phyloP scores from a whole-genome alignment of 1,139 yeast genomes.

The Meyerozyma sp. region DNA sequence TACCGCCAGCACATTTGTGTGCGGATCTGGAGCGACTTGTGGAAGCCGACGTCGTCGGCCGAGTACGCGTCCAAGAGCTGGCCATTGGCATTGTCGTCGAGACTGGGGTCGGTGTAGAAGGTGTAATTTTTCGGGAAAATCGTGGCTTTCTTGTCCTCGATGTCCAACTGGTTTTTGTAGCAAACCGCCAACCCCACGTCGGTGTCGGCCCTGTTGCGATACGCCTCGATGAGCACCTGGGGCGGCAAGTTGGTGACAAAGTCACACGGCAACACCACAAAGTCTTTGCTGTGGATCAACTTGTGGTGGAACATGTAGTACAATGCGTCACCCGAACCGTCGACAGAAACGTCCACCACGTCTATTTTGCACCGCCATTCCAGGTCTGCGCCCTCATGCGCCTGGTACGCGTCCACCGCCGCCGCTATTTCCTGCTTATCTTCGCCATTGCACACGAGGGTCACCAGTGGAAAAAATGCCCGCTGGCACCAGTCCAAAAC shows the following conservation, averaged over 20 bases:
- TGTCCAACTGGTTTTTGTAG: constrained; percentile 67
- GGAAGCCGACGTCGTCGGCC: constrained; percentile 57
- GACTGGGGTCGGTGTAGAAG: constrained; percentile 44
- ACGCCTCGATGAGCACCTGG: constrained; percentile 78
- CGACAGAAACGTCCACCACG: constrained; percentile 41
- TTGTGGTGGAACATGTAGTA: constrained; percentile 35
- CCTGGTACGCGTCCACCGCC: constrained; percentile 49
- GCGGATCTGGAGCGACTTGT: constrained; percentile 69
- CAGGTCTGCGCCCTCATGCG: constrained; percentile 9
- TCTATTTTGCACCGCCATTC: constrained; percentile 27
- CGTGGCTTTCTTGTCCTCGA: constrained; percentile 64
- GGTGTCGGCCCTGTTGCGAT: constrained; percentile 59
- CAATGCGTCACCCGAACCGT: constrained; percentile 62
- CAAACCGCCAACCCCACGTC: constrained; percentile 70
- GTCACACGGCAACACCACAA: constrained; percentile 88
- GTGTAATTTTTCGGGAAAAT: constrained; percentile 48
- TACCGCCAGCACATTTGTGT: constrained; percentile 88
- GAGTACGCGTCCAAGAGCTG: constrained; percentile 68
- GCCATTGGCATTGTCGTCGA: constrained; percentile 43
- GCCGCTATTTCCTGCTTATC: constrained; percentile 19
- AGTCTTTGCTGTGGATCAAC: constrained; percentile 37
- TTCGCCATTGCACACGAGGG: constrained; percentile 30
- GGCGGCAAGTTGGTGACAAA: constrained; percentile 91
- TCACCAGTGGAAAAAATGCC: constrained; percentile 64
- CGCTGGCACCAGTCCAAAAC: constrained; percentile 90